A percentile compares a stretch with the other conserved stretches of the same genome.
Evolutionary conservation across 345 rosid species (phyloP).

Genomic region (Citrus inodora): DNA sequence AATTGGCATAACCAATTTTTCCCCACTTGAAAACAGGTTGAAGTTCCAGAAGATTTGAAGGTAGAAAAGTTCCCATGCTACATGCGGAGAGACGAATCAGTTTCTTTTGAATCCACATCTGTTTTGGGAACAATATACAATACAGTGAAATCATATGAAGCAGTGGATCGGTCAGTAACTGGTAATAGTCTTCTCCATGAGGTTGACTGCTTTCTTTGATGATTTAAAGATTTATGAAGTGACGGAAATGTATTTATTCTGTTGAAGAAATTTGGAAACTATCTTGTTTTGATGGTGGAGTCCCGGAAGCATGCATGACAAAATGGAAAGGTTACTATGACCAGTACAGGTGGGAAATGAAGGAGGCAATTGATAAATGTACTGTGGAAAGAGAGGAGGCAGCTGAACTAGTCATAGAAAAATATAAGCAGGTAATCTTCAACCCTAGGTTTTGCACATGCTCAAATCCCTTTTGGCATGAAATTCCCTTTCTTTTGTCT

Average conservation of each 20-base stretch:
- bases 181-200: conserved; percentile 31
- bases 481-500: background rate
- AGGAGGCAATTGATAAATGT: background rate
- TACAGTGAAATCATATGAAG: conserved; percentile 26
- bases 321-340: conserved; percentile 36
- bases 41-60: conserved; percentile 43
- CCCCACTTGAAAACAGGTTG: conserved; percentile 28
- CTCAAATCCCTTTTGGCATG: background rate
- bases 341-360: conserved; percentile 53
- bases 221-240: background rate
- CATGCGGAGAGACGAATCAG: conserved; percentile 39
- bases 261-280: conserved; percentile 51
- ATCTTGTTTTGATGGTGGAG: conserved; percentile 34
- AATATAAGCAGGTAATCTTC: conserved; percentile 54
- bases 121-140: conserved; percentile 66
- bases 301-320: conserved; percentile 8
- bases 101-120: conserved; percentile 47
- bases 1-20: background rate
- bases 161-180: conserved; percentile 17
- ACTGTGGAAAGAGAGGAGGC: conserved; percentile 11
- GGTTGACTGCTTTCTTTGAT: background rate
- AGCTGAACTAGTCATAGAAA: conserved; percentile 29
- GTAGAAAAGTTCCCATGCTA: conserved; percentile 51
- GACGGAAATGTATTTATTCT: background rate
- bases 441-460: background rate